Conservation (phyloP, 176 grass and related monocot genomes). For the Triticum monococcum region DNA sequence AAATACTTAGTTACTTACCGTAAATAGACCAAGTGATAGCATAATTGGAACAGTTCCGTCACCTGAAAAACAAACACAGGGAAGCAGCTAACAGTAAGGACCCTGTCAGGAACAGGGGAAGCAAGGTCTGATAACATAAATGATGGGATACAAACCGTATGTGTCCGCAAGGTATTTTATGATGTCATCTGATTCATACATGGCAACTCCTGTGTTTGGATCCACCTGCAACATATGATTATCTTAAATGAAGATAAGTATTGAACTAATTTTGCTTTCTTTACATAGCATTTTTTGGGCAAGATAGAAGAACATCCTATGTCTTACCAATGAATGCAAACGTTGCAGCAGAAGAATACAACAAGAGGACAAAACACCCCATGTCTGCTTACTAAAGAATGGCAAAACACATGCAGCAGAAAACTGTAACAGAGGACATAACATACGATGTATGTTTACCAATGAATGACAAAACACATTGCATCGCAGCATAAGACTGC, state of each 20-base stretch:
- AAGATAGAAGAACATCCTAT: no score
- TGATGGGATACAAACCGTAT: conserved; percentile 53
- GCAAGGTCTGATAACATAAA: neutral
- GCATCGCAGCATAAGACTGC: no score
- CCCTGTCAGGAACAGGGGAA: neutral
- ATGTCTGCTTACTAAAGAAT: no score
- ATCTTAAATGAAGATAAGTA: no score
- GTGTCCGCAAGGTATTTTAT: conserved; percentile 82
- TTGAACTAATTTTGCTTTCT: no score
- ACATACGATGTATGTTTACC: no score
- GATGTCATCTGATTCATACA: conserved; percentile 99
- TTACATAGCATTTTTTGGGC: no score
- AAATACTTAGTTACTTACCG: conserved; percentile 45
- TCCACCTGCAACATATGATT: conserved; percentile 63
- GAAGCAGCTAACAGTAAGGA: neutral
- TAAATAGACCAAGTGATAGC: conserved; percentile 81
- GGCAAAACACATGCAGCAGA: no score
- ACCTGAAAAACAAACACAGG: conserved; percentile 52
- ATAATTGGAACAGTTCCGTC: conserved; percentile 83
- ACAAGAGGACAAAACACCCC: no score
- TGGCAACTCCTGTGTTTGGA: conserved; percentile 81
- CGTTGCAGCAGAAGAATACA: neutral
- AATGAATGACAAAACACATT: no score
- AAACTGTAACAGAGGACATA: no score
- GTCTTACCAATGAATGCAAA: neutral